Evolutionary conservation across 106 monocot genomes (phyloP), one percentile per base, ranked within the genome.

Genomic region (Alisma plantagoaquatica): DNA sequence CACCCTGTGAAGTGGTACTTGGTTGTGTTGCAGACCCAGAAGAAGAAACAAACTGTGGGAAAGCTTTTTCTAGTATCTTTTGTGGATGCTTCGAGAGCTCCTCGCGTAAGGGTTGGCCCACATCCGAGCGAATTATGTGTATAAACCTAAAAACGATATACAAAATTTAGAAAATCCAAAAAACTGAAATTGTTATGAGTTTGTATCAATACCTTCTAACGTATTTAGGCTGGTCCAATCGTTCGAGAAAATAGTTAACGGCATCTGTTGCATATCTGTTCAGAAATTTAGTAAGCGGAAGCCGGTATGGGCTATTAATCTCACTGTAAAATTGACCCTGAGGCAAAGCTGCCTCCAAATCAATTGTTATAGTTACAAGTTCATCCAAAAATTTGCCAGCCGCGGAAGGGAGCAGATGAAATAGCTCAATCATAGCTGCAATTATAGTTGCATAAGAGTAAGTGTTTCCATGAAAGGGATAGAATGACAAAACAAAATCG

Each of bases 371-470:
- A 18, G 78, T 86, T 10, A 98, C 98, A 69, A 98, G 79, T 41
- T 98, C 98, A 74, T 98, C 98, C 44, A 98, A 60, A 46, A 98
- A 98, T 49, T 79, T 98, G 41, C 85, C 84, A n/a, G 98, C 98
- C 21, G 98, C 90, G n/a, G 68, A 77, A 43, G 98, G 98, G 15
- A 98, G 85, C n/a, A 98, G 71, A 74, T 98, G 98, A 70, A 98
- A 98, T 41, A 98, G 84, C 66, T 98, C 98, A 38, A 98, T 98
- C 98, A 98, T 98, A 3, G 98, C 98, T 92, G 77, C 65, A 75
- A n/a, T 33, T 54, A 31, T 10, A 41, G 31, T 25, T 20, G 18
- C 35, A 26, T 21, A 58, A n/a, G 14, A 38, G 35, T 7, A 38
- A 38, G 35, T n/a, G n/a, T n/a, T 33, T 28, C 12, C 12, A 23